Base-by-base conservation (phyloP, 176 grass and related monocot genomes). In the Eleusine indica region DNA sequence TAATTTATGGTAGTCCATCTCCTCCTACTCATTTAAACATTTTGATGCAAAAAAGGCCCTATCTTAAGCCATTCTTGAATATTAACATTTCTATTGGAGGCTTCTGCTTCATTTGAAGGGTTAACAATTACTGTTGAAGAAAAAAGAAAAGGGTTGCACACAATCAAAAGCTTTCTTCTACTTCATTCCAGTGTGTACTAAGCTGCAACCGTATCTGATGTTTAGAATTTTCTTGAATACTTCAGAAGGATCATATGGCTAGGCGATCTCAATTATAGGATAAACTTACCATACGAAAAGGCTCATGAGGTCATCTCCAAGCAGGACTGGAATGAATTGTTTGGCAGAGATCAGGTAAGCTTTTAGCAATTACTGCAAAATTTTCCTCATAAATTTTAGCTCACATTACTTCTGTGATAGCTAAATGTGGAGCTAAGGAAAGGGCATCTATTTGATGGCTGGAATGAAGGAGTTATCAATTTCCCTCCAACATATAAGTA, bases 401-500 rank as follows among this genome's bases (percentile, higher is more conserved):
- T 80, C 70, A 87, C 43, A 9, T 66, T 86, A 75, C 25, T 29
- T 18, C 14, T 64, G 78, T 84, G 70, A 89, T 25, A 98, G 93
- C 87, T 98, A 77, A 93, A 76, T 78, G 66, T 37, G 60, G 89
- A 98, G 76, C 53, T 98, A 42, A 86, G 71, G 71, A 93, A 98
- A 84, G 87, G 91, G 1, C 85, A 32, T 62, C 66, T 82, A 43
- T 98, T 98, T 77, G 96, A 95, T 71, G 96, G 91, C 10, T 98
- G 96, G 96, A 88, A 65, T 6, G 96, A 98, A 89, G 96, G 96
- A 37, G 89, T 76, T 63, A 78, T 98, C 71, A 78, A 80, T 44
- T 98, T 98, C 38, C 83, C 93, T 38, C 96, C 96, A 53, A 98
- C 96, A 19, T 98, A 98, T 21, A 98, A 98, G 80, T 98, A 98